Percentiles rank a stretch among this genome's conserved stretches.
phyloP scores from a whole-genome alignment of 169 alveolate genomes.

The Cardiosporidium cionae region DNA sequence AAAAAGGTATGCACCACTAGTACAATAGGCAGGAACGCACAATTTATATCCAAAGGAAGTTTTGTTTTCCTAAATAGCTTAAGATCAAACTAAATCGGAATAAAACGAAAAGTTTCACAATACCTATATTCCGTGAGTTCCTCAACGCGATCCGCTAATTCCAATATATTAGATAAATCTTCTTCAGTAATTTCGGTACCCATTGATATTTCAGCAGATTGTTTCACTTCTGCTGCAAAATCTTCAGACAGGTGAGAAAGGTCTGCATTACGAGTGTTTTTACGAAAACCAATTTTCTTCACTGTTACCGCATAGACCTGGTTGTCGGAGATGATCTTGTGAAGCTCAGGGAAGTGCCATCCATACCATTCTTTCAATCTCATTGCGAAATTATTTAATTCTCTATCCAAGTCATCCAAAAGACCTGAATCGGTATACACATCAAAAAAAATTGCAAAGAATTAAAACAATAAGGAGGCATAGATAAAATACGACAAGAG shows the following conservation, averaged over 20 bases:
- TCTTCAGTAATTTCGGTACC: slow-evolving; percentile 96
- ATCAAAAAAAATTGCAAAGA: background rate
- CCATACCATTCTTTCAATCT: slow-evolving; percentile 83
- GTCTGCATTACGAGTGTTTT: slow-evolving; percentile 10
- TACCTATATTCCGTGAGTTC: slow-evolving; percentile 90
- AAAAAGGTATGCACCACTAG: too few relatives aligned
- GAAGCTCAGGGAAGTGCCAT: slow-evolving; percentile 99
- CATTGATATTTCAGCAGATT: slow-evolving; percentile 98
- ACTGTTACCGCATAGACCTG: slow-evolving; percentile 73
- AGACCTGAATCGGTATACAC: slow-evolving; percentile 49
- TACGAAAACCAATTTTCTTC: slow-evolving; percentile 18
- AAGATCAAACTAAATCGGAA: too few relatives aligned
- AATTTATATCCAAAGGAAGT: background rate
- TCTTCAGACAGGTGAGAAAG: slow-evolving; percentile 49
- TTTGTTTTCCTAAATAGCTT: background rate
- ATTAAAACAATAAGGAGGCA: slow-evolving; percentile 23
- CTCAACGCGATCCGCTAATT: slow-evolving; percentile 87
- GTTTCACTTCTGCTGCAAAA: slow-evolving; percentile 86
- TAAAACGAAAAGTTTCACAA: too few relatives aligned
- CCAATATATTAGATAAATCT: slow-evolving; percentile 85
- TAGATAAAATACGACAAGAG: background rate
- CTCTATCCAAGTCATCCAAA: slow-evolving; percentile 81
- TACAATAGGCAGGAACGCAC: too few relatives aligned
- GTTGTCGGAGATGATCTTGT: slow-evolving; percentile 90
- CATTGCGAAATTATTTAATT: slow-evolving; percentile 89